phyloP scores from a whole-genome alignment of 139 green algal species.

The Trebouxia sp. region DNA sequence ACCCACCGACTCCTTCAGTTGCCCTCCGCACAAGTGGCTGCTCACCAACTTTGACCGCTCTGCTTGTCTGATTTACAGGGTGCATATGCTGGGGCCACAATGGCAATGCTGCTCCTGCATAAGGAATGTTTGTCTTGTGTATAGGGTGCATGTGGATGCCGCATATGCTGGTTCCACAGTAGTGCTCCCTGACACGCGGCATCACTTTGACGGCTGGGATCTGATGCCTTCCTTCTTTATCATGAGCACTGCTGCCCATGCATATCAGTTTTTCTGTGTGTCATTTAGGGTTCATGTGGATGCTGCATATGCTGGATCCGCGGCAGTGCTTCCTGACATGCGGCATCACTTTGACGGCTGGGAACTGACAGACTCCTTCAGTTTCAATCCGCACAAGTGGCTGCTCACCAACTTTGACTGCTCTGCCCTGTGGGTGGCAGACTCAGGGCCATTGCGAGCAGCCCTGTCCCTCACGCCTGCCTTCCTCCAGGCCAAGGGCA shows the following conservation, averaged over 20 bases:
- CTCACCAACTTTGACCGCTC: conserved; percentile 87
- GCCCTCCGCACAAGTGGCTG: conserved; percentile 82
- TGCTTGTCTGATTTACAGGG: background rate
- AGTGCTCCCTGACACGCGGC: conserved; percentile 66
- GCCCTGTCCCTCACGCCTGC: conserved; percentile 78
- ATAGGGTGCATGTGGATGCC: conserved; percentile 53
- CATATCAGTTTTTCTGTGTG: background rate
- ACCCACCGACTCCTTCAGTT: conserved; percentile 54
- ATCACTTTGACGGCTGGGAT: conserved; percentile 64
- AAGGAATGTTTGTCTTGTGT: too few relatives aligned
- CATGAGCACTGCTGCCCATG: conserved; percentile 31
- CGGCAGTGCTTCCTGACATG: conserved; percentile 67
- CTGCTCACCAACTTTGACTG: conserved; percentile 89
- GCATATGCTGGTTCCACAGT: conserved; percentile 75
- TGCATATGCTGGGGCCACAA: too few relatives aligned
- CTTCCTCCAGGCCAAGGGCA: conserved; percentile 64
- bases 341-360: conserved; percentile 62
- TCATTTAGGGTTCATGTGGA: conserved; percentile 77
- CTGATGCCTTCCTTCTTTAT: conserved; percentile 54
- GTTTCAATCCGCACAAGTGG: conserved; percentile 79
- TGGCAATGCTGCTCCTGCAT: too few relatives aligned
- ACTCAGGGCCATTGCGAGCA: conserved; percentile 53
- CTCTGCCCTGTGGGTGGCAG: conserved; percentile 68
- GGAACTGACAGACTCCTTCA: conserved; percentile 57
- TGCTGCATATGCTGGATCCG: conserved; percentile 76